Conservation (phyloP, 169 alveolate species). For the Plasmodium gallinaceum region DNA sequence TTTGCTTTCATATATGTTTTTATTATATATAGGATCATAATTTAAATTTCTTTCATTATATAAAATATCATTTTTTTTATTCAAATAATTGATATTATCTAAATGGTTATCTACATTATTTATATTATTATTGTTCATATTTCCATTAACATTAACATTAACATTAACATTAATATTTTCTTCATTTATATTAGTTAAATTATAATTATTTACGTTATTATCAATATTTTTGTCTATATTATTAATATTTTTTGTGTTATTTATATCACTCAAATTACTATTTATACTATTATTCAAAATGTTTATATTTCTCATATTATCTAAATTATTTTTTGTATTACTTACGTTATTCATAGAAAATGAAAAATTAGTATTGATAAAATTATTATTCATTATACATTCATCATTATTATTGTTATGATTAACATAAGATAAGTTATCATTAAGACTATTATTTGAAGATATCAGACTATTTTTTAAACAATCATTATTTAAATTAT, state of each 20-base stretch:
- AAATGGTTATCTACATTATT: neutral
- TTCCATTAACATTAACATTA: neutral
- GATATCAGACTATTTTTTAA: neutral
- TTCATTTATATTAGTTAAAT: neutral
- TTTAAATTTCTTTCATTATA: neutral
- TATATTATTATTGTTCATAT: neutral
- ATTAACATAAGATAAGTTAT: neutral
- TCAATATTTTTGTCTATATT: neutral
- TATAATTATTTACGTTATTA: neutral
- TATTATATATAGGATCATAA: neutral
- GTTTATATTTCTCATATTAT: neutral
- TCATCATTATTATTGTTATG: neutral
- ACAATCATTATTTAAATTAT: neutral
- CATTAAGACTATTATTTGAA: neutral
- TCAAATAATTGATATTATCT: neutral
- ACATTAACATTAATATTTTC: neutral
- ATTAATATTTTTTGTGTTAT: neutral
- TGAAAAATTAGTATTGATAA: neutral
- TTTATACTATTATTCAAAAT: neutral
- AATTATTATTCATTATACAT: neutral
- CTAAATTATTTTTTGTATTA: neutral
- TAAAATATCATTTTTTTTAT: neutral
- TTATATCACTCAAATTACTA: neutral
- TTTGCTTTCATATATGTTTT: neutral
- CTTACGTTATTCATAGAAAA: neutral